Base-by-base conservation (phyloP, 108 stramenopile species). In the Nannochloropsis gaditana region DNA sequence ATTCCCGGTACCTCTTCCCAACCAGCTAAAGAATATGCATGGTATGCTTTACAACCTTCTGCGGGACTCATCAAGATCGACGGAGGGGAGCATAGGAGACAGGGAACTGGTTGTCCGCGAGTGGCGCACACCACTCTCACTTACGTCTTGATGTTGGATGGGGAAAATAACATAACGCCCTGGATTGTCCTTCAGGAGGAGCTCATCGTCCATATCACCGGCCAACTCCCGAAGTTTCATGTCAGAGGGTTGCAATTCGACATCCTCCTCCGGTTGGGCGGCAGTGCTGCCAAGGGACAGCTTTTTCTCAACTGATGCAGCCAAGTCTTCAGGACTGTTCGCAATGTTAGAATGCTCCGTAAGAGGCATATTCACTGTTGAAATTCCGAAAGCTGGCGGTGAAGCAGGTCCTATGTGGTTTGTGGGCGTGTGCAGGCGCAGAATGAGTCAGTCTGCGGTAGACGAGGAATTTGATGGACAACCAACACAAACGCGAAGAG, bases 161-260 rank as follows among this genome's bases (percentile, higher is more conserved):
- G 99, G 99, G 90, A 99, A 99, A 44, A 99, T 90, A 43, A 99
- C 98, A 90, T 99, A 99, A 43, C 99, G 93, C 19, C 82, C 80
- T 21, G 91, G 92, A 90, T 93, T 92, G 79, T 92, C 93, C 44
- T 81, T 44, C 5, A 93, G 93, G 21, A 93, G 83, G 42, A 91
- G 93, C 90, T 93, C 93, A 45, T 88, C 44, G 85, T 87, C 44
- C 86, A 89, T 83, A 11, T 21, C 83, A 44, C 90, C 90, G 9
- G 86, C 86, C 9, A 89, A 42, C 86, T 90, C 90, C 31, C 80
- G 85, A 42, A n/a, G 44, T 80, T 85, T 85, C 79, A n/a, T 45
- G 19, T 73, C 59, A 73, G 59, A 73, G n/a, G 59, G 59, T n/a
- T 73, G 15, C 15, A 73, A n/a, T n/a, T n/a, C 59, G 59, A 73